Conservation (phyloP, 2,329 filamentous ascomycete species). For the Rachicladosporium sp. region DNA sequence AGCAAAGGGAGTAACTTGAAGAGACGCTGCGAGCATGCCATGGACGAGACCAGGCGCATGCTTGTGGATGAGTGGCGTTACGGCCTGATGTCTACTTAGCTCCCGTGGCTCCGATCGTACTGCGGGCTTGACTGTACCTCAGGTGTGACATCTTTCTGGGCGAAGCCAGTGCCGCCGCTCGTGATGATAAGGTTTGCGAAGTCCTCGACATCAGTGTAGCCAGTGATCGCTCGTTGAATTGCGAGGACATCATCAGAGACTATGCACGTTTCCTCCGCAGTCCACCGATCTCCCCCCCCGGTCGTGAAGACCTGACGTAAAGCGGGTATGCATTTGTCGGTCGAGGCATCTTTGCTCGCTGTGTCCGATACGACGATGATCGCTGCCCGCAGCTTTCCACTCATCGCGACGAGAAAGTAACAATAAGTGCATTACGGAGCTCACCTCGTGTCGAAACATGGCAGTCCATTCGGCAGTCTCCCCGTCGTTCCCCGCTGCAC, state of each 20-base stretch:
- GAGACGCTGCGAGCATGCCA: constrained; percentile 77
- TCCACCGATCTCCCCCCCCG: constrained; percentile 59
- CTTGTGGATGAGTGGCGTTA: constrained; percentile 67
- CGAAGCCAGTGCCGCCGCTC: constrained; percentile 89
- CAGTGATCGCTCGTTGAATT: constrained; percentile 61
- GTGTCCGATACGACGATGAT: constrained; percentile 88
- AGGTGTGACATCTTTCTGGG: constrained; percentile 71
- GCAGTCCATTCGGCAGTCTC: too few species aligned
- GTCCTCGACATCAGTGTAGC: constrained; percentile 55
- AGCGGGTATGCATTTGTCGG: constrained; percentile 58
- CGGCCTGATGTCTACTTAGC: constrained; percentile 42
- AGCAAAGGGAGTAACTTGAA: constrained; percentile 83
- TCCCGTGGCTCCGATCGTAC: not conserved
- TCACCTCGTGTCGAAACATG: too few species aligned
- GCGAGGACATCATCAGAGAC: constrained; percentile 62
- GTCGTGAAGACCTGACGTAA: constrained; percentile 57
- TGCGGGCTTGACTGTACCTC: constrained; percentile 46
- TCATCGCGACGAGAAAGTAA: constrained; percentile 1
- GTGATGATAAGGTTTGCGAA: constrained; percentile 67
- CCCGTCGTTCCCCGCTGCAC: too few species aligned
- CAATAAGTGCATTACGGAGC: too few species aligned
- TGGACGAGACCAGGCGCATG: constrained; percentile 87
- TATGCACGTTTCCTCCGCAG: constrained; percentile 55
- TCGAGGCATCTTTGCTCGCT: constrained; percentile 63
- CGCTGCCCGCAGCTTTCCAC: constrained; percentile 50